Evolutionary conservation across 257 asterid genomes (phyloP).

Genomic region (Buddleja alternifolia): DNA sequence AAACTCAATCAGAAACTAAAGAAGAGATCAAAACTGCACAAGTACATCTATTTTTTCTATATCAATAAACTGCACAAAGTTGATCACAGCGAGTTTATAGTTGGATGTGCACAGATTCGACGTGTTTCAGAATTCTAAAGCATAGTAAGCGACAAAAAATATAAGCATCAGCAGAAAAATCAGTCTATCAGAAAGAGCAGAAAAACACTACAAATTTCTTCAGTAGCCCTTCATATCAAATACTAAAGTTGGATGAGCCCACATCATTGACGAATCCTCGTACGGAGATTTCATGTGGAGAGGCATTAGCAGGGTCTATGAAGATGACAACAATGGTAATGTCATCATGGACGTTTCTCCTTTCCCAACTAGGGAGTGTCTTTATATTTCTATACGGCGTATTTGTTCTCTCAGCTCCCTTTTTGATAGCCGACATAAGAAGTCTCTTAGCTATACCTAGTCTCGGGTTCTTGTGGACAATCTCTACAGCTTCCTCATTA

Average conservation of each 20-base stretch:
- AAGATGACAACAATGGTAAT: slow-evolving; percentile 70
- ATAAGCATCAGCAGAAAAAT: too few species aligned
- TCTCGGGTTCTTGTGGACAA: slow-evolving; percentile 66
- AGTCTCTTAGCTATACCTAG: slow-evolving; percentile 77
- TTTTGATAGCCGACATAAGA: slow-evolving; percentile 49
- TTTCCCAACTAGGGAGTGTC: slow-evolving; percentile 47
- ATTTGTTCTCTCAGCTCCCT: slow-evolving; percentile 47
- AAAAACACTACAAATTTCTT: too few species aligned
- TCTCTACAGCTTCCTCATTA: slow-evolving; percentile 71
- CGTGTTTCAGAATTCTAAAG: too few species aligned
- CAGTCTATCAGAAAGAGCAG: too few species aligned
- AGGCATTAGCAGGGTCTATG: slow-evolving; percentile 45
- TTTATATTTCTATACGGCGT: slow-evolving; percentile 54
- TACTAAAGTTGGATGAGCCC: slow-evolving; percentile 60
- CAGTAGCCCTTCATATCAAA: too few species aligned
- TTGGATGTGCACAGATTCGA: too few species aligned
- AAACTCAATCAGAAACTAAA: too few species aligned
- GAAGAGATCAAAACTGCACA: too few species aligned
- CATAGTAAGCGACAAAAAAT: too few species aligned
- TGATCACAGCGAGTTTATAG: too few species aligned
- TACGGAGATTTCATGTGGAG: slow-evolving; percentile 48
- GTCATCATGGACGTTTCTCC: slow-evolving; percentile 71
- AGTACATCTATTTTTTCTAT: too few species aligned
- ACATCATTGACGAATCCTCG: slow-evolving; percentile 59
- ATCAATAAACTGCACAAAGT: too few species aligned